Conservation (phyloP, 768 basidiomycete genomes). For the Tephrocybe rancida region DNA sequence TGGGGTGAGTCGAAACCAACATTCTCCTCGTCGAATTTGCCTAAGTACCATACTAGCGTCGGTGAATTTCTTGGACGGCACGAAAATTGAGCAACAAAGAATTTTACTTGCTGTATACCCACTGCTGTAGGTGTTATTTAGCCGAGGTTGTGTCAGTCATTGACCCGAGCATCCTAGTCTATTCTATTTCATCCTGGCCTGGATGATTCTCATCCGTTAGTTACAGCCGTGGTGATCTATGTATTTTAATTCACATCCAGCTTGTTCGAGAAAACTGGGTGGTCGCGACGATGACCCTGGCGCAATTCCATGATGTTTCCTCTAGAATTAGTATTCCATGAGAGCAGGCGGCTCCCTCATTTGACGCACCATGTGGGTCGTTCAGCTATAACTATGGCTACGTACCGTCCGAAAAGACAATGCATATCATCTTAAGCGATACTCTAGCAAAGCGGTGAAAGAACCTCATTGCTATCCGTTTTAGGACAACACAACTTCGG, state of each 20-base stretch:
- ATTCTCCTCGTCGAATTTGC: not conserved
- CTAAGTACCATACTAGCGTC: constrained; percentile 56
- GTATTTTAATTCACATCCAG: not conserved
- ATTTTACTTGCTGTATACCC: constrained; percentile 95
- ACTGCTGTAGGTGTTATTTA: constrained; percentile 65
- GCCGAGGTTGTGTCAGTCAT: not conserved
- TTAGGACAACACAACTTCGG: not conserved
- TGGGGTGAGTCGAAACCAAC: constrained; percentile 68
- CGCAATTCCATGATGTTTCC: too few relatives aligned
- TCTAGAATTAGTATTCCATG: too few relatives aligned
- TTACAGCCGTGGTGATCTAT: not conserved
- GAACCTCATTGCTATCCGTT: not conserved
- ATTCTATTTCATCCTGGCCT: constrained; percentile 93
- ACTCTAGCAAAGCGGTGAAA: not conserved
- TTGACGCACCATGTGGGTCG: too few relatives aligned
- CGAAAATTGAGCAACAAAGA: constrained; percentile 88
- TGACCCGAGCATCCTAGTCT: constrained; percentile 45
- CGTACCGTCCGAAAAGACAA: too few relatives aligned
- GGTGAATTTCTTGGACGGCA: constrained; percentile 94
- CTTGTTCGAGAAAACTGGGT: not conserved
- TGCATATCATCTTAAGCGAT: not conserved
- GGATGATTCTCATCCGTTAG: constrained; percentile 96
- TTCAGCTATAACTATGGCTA: too few relatives aligned
- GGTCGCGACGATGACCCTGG: too few relatives aligned
- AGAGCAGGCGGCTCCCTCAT: too few relatives aligned